Evolutionary conservation across 305 asterid species (phyloP).

Genomic region (Fraxinus greggii): DNA sequence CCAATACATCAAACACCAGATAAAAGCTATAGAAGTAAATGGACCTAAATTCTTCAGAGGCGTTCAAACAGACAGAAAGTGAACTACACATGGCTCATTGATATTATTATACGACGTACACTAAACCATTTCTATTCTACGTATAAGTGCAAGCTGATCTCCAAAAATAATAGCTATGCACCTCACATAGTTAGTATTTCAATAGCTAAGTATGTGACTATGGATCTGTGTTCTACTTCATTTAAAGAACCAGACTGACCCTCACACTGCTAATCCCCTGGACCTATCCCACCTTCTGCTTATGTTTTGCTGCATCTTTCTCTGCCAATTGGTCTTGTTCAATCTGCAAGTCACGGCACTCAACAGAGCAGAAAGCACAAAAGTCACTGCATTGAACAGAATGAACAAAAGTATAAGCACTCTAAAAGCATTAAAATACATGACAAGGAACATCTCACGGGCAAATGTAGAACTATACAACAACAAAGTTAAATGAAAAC

Average conservation of each 20-base stretch:
- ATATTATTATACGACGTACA: slow-evolving; percentile 5
- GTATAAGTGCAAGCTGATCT: slow-evolving; percentile 35
- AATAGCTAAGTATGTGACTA: slow-evolving; percentile 18
- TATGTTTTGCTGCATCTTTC: slow-evolving; percentile 15
- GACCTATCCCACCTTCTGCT: slow-evolving; percentile 17
- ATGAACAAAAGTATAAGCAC: slow-evolving; percentile 18
- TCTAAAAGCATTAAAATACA: neutral
- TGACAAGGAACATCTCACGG: neutral
- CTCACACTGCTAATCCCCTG: slow-evolving; percentile 9
- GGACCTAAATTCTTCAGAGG: neutral
- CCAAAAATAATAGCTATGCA: slow-evolving; percentile 29
- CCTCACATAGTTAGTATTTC: slow-evolving; percentile 22
- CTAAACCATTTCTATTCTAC: slow-evolving; percentile 23
- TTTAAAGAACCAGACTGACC: slow-evolving; percentile 1
- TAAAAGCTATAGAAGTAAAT: neutral
- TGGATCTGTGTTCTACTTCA: slow-evolving; percentile 22
- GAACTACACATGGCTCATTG: neutral
- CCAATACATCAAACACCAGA: neutral
- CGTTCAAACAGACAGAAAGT: neutral
- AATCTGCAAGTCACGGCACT: slow-evolving; percentile 43
- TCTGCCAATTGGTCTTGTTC: slow-evolving; percentile 30
- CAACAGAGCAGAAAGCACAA: slow-evolving; percentile 48
- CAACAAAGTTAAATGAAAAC: neutral
- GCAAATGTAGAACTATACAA: neutral
- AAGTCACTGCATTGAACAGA: slow-evolving; percentile 36